These are phyloP conservation scores for Cenchrus fungigraminus DNA, from an alignment of 176 grass and related monocot genomes.

Conservation along the genomic window DNA sequence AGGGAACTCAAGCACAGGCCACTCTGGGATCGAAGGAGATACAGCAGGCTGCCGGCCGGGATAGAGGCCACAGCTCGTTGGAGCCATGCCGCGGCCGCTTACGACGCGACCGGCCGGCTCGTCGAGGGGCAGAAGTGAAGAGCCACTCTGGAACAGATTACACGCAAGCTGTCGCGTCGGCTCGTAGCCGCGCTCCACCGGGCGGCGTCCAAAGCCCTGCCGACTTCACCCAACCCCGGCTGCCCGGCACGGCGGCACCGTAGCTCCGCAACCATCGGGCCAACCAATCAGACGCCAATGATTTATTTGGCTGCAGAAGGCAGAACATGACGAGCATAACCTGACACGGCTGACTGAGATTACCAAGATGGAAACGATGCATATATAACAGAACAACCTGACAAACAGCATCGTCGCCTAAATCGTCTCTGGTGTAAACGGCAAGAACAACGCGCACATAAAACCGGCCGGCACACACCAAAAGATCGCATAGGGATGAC, in stretches of 20 bases:
- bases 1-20: not conserved
- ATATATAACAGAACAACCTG: not conserved
- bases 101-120: no score
- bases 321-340: not conserved
- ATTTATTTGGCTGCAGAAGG: not conserved
- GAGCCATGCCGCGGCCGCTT: no score
- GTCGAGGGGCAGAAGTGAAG: not conserved
- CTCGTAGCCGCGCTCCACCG: not conserved
- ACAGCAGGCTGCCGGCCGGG: no score
- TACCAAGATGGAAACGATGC: not conserved
- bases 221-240: not conserved
- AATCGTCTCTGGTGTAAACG: not conserved
- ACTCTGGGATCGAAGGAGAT: no score
- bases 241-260: no score
- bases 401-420: not conserved
- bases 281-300: not conserved
- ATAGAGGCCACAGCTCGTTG: no score
- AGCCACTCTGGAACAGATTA: not conserved
- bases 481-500: not conserved
- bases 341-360: not conserved
- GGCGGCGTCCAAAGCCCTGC: not conserved
- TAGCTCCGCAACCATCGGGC: not conserved
- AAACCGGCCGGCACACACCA: not conserved
- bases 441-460: not conserved
- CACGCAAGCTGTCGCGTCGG: not conserved